Percentiles rank a stretch among this genome's conserved stretches.
phyloP scores from a whole-genome alignment of 805 yeast genomes.

The Lachancea cidri region DNA sequence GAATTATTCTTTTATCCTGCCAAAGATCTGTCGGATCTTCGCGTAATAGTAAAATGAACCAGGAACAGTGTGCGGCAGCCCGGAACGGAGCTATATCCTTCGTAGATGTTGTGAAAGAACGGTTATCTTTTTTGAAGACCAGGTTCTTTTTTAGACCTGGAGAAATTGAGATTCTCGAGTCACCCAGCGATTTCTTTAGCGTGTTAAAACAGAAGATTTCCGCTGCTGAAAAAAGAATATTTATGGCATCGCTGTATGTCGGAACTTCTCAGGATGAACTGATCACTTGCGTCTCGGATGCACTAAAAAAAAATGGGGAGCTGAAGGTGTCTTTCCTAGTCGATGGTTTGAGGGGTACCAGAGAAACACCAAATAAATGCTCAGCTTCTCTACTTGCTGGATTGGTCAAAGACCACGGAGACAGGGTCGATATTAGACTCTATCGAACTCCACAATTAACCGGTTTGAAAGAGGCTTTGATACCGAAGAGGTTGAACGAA shows the following conservation, averaged over 20 bases:
- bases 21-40: neutral
- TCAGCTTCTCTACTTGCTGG: constrained; percentile 72
- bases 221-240: constrained; percentile 59
- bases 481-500: constrained; percentile 86
- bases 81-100: constrained; percentile 5
- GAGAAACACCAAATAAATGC: constrained; percentile 79
- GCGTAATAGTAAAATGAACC: neutral
- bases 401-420: constrained; percentile 58
- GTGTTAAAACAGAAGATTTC: constrained; percentile 57
- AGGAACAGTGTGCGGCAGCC: neutral
- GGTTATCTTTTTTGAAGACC: constrained; percentile 16
- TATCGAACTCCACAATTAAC: constrained; percentile 84
- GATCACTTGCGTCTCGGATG: constrained; percentile 53
- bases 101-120: constrained; percentile 14
- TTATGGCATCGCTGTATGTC: constrained; percentile 78
- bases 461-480: constrained; percentile 56
- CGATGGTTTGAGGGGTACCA: constrained; percentile 87
- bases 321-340: constrained; percentile 68
- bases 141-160: constrained; percentile 53
- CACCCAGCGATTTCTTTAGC: constrained; percentile 70
- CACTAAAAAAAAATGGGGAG: constrained; percentile 53
- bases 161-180: constrained; percentile 55
- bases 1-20: neutral
- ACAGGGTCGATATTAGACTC: constrained; percentile 72
- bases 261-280: constrained; percentile 81